Evolutionary conservation across 305 asterid genomes (phyloP).

Genomic region (Stenogyne calaminthoides): DNA sequence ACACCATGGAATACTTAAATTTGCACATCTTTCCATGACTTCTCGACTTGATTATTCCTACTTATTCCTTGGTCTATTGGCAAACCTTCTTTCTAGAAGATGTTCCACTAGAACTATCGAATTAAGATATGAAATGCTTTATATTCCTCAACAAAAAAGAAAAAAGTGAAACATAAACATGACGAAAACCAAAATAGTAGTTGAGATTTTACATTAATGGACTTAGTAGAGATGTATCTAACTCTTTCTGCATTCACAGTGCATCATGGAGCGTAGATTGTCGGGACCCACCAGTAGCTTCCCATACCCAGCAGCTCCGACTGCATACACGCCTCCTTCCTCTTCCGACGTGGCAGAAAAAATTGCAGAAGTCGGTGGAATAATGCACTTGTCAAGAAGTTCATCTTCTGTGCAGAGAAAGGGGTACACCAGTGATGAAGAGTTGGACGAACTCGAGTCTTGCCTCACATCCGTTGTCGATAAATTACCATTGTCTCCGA

Average conservation of each 20-base stretch:
- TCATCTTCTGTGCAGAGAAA: constrained; percentile 79
- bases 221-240: no score
- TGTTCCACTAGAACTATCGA: neutral
- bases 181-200: neutral
- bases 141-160: neutral
- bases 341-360: constrained; percentile 59
- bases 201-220: neutral
- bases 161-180: neutral
- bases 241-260: constrained; percentile 45
- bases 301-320: constrained; percentile 77
- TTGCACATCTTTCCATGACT: neutral
- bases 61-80: neutral
- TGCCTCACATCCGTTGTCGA: constrained; percentile 55
- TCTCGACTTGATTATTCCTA: neutral
- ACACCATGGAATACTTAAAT: neutral
- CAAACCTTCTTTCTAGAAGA: neutral
- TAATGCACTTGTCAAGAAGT: constrained; percentile 49
- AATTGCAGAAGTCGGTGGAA: constrained; percentile 55
- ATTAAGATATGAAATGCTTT: neutral
- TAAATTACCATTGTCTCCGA: constrained; percentile 44
- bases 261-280: constrained; percentile 64
- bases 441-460: constrained; percentile 76
- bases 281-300: constrained; percentile 53
- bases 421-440: constrained; percentile 94
- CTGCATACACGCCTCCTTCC: constrained; percentile 63